Conservation (phyloP, 192 early-diverging fungal genomes). For the Gamsiella multidivaricata region DNA sequence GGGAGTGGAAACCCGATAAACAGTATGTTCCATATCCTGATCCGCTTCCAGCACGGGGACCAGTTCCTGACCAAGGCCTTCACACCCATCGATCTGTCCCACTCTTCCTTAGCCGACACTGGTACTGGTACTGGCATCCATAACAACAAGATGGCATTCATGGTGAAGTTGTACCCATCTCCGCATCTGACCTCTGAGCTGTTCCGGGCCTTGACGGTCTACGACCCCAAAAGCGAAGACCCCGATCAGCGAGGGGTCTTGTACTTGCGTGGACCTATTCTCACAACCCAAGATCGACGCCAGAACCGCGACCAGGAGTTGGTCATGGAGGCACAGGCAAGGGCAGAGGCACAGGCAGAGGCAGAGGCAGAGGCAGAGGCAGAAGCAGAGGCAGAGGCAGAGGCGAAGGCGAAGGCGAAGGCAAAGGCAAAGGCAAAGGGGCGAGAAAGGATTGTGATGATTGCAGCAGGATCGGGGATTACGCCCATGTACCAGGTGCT, state of each 20-base stretch:
- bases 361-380: neutral
- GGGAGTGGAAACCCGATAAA: too few species aligned
- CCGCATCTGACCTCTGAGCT: conserved; percentile 38
- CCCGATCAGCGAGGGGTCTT: neutral
- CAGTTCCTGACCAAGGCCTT: conserved; percentile 35
- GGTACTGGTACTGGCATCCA: neutral
- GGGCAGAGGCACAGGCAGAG: neutral
- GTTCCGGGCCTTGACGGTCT: conserved; percentile 6
- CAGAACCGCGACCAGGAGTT: neutral
- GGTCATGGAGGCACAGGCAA: neutral
- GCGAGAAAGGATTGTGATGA: conserved; percentile 32
- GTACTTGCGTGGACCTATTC: conserved; percentile 42
- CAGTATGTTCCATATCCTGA: conserved; percentile 50
- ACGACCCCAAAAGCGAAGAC: neutral
- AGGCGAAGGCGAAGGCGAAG: neutral
- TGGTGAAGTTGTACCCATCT: conserved; percentile 39
- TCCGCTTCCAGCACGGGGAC: conserved; percentile 18
- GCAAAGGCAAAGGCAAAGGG: neutral
- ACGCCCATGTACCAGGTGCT: conserved; percentile 52
- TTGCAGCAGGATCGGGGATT: conserved; percentile 45
- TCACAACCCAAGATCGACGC: conserved; percentile 9
- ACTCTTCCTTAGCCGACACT: neutral
- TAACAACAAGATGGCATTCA: conserved; percentile 28
- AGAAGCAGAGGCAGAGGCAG: neutral
- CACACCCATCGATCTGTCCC: conserved; percentile 32